Base-by-base conservation (phyloP, 305 asterid genomes). In the Salvia sclarea region DNA sequence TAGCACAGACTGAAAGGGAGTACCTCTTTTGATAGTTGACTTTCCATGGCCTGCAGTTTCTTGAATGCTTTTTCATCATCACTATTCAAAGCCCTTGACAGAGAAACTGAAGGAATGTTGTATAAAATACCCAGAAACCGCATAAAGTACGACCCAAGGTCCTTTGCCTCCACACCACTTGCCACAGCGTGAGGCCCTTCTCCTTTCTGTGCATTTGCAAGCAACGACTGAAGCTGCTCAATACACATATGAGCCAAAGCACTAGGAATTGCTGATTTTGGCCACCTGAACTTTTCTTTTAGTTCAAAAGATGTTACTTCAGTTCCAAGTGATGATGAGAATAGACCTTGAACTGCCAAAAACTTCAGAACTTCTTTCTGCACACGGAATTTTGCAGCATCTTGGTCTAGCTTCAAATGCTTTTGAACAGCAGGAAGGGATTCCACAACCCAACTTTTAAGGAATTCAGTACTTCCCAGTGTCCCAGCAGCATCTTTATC, bases 221-320 rank as follows among this genome's bases (percentile, higher is more conserved):
- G 89, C 80, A 95, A 77, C 35, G 73, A 43, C 72, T 95, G 96
- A 22, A 91, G 88, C 92, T 95, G 98, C 74, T 95, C 96, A 37
- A 95, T 82, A 64, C 99, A 95, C 84, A 86, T 83, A 83, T 83
- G 95, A 60, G 86, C 68, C 71, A 91, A 85, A 73, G 90, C 80
- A 86, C 75, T 83, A 43, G 98, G 90, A 66, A 85, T 84, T 28
- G 88, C 72, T 9, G 85, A 82, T 70, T 88, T 91, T 20, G 99
- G 99, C 99, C 99, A 95, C 80, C 84, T 79, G 74, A 95, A 82
- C 75, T 82, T 95, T 45, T 95, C 99, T 64, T 89, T 83, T 68
- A 95, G 81, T 67, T 95, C 99, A 75, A 95, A 95, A 40, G 99
- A 91, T 30, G 99, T 95, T 65, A 95, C 92, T 82, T 91, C 99